These are phyloP conservation scores for Mollisiaceae sp. DNA, from an alignment of 2,329 filamentous ascomycete genomes.

Conservation along the genomic window DNA sequence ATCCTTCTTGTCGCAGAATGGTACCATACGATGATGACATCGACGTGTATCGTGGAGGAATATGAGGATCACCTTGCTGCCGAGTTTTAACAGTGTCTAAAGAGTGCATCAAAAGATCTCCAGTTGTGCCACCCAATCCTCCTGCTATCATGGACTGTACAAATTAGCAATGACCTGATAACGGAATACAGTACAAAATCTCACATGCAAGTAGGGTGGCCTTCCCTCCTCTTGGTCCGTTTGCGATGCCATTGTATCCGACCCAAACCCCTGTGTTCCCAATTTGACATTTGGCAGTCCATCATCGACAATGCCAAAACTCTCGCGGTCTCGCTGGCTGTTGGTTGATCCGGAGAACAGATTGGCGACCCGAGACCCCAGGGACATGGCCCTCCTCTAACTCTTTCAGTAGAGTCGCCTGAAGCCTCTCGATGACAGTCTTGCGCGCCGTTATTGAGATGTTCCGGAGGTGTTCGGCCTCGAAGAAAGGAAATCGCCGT, in stretches of 20 bases:
- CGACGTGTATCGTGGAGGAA: constrained; percentile 91
- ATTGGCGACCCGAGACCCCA: constrained; percentile 58
- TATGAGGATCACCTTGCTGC: constrained; percentile 93
- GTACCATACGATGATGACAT: constrained; percentile 90
- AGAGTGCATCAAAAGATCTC: constrained; percentile 98
- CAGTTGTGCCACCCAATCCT: constrained; percentile 88
- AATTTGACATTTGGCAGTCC: constrained; percentile 44
- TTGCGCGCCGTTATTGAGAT: background rate
- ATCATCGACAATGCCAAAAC: constrained; percentile 45
- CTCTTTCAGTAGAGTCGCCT: constrained; percentile 29
- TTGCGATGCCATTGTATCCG: constrained; percentile 41
- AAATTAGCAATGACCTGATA: constrained; percentile 29
- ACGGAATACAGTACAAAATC: constrained; percentile 39
- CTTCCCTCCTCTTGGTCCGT: constrained; percentile 57
- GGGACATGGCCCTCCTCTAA: constrained; percentile 57
- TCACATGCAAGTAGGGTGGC: constrained; percentile 68
- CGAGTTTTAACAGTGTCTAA: constrained; percentile 98
- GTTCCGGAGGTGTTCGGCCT: background rate
- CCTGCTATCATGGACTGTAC: constrained; percentile 90
- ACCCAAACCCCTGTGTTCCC: constrained; percentile 32
- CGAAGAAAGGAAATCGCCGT: background rate
- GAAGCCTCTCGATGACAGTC: constrained; percentile 23
- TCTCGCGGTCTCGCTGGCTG: constrained; percentile 33
- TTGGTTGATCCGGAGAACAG: constrained; percentile 51
- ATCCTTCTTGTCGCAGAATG: constrained; percentile 90